phyloP scores from a whole-genome alignment of 2,329 filamentous ascomycete genomes.

The Ascochyta koolunga region DNA sequence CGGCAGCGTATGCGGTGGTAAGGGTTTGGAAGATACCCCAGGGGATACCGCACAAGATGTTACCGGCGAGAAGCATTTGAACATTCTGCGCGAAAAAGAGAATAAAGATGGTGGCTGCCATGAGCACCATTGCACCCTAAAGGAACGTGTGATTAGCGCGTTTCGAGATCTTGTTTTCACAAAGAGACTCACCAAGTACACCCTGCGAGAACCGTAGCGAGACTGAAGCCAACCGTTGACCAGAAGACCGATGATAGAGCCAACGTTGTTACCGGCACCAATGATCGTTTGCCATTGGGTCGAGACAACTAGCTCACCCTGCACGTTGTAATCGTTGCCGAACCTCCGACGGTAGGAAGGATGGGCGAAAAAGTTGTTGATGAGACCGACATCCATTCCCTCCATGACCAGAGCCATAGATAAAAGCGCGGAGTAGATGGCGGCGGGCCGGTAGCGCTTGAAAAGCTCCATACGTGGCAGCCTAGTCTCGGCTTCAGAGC shows the following conservation, averaged over 20 bases:
- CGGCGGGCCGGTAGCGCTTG: constrained; percentile 54
- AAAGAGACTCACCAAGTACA: constrained; percentile 46
- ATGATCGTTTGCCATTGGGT: constrained; percentile 50
- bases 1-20: constrained; percentile 68
- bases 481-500: constrained; percentile 17
- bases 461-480: constrained; percentile 23
- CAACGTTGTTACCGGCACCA: constrained; percentile 48
- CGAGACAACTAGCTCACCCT: constrained; percentile 41
- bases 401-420: constrained; percentile 88
- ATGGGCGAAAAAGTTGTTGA: constrained; percentile 74
- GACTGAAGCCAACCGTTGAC: constrained; percentile 49
- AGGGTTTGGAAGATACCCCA: constrained; percentile 51
- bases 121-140: constrained; percentile 15
- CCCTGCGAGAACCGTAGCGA: constrained; percentile 48
- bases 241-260: constrained; percentile 47
- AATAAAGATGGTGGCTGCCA: constrained; percentile 41
- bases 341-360: constrained; percentile 48
- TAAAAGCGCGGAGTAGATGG: constrained; percentile 78
- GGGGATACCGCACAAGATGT: constrained; percentile 60
- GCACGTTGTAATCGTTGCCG: constrained; percentile 39
- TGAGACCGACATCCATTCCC: constrained; percentile 77
- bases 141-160: constrained; percentile 4
- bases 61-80: constrained; percentile 53
- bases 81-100: constrained; percentile 51
- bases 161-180: constrained; percentile 27